These are phyloP conservation scores for Talaromyces borbonicus DNA, from an alignment of 495 filamentous ascomycete genomes.

Conservation along the genomic window DNA sequence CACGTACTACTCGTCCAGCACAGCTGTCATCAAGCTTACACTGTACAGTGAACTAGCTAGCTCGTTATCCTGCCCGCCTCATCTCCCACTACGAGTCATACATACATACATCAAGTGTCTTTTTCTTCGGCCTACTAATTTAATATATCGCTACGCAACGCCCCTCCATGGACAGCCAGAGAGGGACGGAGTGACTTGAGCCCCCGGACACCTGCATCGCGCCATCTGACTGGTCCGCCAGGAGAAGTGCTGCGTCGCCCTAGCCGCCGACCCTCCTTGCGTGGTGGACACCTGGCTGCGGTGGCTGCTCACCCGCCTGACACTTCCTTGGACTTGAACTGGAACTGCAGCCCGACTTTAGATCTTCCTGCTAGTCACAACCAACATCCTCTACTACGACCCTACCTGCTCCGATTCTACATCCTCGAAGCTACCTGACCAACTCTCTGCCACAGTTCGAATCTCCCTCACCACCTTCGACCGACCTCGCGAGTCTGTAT, in stretches of 20 bases:
- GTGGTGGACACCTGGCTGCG: constrained; percentile 17
- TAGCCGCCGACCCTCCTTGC: constrained; percentile 24
- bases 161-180: constrained; percentile 16
- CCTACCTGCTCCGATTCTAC: no score
- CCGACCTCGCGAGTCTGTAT: constrained; percentile 11
- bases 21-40: no score
- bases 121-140: constrained; percentile 1
- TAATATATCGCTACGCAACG: not conserved
- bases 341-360: constrained; percentile 10
- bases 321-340: constrained; percentile 9
- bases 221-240: constrained; percentile 10
- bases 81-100: no score
- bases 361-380: no score
- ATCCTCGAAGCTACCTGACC: no score
- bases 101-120: no score
- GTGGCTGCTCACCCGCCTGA: constrained; percentile 16
- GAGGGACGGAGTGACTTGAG: constrained; percentile 16
- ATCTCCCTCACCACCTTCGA: no score
- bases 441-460: no score
- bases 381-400: no score
- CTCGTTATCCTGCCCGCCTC: no score
- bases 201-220: constrained; percentile 27
- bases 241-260: constrained; percentile 16
- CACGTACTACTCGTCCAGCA: no score
- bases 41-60: no score